Conservation (phyloP, 306 rosid species). For the Gillenia trifoliata region DNA sequence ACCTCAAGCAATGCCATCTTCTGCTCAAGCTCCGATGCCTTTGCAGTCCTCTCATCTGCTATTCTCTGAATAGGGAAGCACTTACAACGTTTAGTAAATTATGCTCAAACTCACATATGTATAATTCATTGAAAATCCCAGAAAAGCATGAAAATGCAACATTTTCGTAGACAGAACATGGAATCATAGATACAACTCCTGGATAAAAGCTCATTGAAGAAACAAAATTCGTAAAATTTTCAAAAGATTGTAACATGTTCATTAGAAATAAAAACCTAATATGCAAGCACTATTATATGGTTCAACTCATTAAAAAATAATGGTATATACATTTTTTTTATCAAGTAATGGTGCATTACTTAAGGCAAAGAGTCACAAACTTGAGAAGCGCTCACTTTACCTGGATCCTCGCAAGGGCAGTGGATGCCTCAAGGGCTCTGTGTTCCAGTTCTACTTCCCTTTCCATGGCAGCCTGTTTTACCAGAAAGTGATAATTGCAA, state of each 20-base stretch:
- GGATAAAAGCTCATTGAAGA: background rate
- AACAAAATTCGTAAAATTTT: background rate
- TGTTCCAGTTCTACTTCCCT: slow-evolving; percentile 99
- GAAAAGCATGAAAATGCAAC: background rate
- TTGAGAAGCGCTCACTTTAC: slow-evolving; percentile 44
- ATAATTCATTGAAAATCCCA: background rate
- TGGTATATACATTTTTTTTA: background rate
- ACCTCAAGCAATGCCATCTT: slow-evolving; percentile 98
- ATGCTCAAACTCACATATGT: background rate
- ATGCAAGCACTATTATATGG: background rate
- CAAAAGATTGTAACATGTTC: background rate
- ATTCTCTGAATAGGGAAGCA: slow-evolving; percentile 51
- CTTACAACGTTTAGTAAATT: slow-evolving; percentile 17
- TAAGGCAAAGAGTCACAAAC: slow-evolving; percentile 8
- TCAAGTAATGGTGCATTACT: background rate
- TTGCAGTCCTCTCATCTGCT: slow-evolving; percentile 88
- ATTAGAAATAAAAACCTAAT: background rate
- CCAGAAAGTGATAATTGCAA: slow-evolving; percentile 22
- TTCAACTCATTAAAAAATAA: background rate
- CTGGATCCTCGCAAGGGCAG: slow-evolving; percentile 95
- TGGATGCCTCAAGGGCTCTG: slow-evolving; percentile 82
- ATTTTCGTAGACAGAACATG: background rate
- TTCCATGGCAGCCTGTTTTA: slow-evolving; percentile 86
- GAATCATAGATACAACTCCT: background rate
- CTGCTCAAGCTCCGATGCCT: slow-evolving; percentile 93